Evolutionary conservation across 192 early-diverging fungal genomes (phyloP).

Genomic region (Haplosporangium gracile): DNA sequence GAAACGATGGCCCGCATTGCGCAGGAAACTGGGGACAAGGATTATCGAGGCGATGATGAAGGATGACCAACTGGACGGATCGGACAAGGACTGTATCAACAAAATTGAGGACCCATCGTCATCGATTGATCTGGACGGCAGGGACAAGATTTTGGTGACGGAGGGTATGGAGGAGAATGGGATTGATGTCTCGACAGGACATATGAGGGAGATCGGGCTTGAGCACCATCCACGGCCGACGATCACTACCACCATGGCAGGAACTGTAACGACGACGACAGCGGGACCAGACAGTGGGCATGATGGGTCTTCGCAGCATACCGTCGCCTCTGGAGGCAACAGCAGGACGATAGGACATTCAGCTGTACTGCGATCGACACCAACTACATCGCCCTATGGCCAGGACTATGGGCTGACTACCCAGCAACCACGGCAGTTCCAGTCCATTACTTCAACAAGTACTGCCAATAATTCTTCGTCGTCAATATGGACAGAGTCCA

Average conservation of each 20-base stretch:
- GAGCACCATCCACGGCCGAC: conserved; percentile 24
- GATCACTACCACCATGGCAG: not conserved
- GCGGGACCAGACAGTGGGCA: not conserved
- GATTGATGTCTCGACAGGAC: conserved; percentile 3
- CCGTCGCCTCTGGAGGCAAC: not conserved
- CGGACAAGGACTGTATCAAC: not conserved
- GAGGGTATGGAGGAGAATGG: conserved; percentile 21
- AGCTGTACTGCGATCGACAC: not conserved
- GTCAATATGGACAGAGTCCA: not conserved
- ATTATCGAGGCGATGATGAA: conserved; percentile 8
- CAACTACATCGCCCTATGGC: not conserved
- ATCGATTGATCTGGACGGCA: not conserved
- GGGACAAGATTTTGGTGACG: conserved; percentile 32
- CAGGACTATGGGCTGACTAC: not conserved
- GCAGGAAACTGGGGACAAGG: conserved; percentile 10
- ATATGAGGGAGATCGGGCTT: conserved; percentile 18
- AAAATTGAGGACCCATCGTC: conserved; percentile 27
- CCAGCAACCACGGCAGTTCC: not conserved
- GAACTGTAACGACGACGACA: no score
- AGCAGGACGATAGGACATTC: not conserved
- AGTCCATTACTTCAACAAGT: not conserved
- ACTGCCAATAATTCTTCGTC: not conserved
- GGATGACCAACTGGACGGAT: not conserved
- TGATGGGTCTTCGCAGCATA: not conserved
- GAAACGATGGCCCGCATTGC: conserved; percentile 24